Base-by-base conservation (phyloP, 257 asterid species). In the Nicotiana tomentosiformis region DNA sequence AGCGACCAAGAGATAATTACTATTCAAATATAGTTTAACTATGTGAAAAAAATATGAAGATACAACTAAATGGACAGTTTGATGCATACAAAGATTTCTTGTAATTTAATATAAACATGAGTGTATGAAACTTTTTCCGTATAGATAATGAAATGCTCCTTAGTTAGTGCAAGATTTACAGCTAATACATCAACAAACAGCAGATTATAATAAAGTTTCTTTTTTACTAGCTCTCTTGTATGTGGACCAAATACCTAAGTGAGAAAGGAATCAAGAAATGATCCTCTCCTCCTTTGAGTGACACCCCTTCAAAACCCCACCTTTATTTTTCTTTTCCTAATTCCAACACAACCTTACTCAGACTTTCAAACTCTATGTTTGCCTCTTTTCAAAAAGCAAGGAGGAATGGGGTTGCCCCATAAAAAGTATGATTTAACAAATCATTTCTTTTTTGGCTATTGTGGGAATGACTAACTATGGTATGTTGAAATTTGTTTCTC, bases 381-480 rank as follows among this genome's bases (percentile, higher is more conserved):
- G 49, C n/a, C 88, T 81, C 95, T 87, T 90, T 93, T 56, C 84
- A 82, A 83, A 91, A 91, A 91, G 93, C 88, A 89, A 81, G 57
- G 81, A 86, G 74, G 82, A 74, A 23, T 43, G 7, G 9, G 81
- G 51, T 74, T 89, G 82, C 87, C 93, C 92, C 64, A 81, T 77
- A 81, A 81, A 85, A 88, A 64, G 26, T 49, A 78, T 62, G 30
- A 68, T 55, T 49, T 68, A 29, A 78, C 18, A 65, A 76, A 49
- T 76, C 80, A 53, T 62, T 74, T 69, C 77, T 80, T 84, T 81
- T 74, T 69, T 85, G 62, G 84, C 67, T 53, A 77, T 66, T 77
- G 26, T 85, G 87, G 68, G 88, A 39, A 78, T 81, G 77, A 83
- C 86, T 16, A 43, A 7, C 37, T 30, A 62, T 83, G 81, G 72